phyloP scores from a whole-genome alignment of 768 basidiomycete genomes.

The Kwoniella pini region DNA sequence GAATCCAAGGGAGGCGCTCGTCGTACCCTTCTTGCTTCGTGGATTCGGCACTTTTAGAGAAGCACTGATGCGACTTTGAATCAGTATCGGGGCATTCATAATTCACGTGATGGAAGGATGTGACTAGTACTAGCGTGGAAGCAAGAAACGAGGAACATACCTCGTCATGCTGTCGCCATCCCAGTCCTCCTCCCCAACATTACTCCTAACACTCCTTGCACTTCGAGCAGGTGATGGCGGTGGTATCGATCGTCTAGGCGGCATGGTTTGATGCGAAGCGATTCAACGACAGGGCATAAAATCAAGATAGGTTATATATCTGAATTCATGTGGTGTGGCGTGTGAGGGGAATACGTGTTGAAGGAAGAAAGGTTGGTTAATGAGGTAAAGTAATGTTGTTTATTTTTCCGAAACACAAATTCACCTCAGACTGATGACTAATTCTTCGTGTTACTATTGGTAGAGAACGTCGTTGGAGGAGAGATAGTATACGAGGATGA shows the following conservation, averaged over 20 bases:
- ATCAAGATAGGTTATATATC: too few relatives aligned
- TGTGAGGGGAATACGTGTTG: too few relatives aligned
- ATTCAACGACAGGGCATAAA: too few relatives aligned
- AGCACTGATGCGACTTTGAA: not conserved
- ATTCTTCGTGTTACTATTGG: too few relatives aligned
- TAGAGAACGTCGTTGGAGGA: too few relatives aligned
- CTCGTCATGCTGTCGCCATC: slow-evolving; percentile 37
- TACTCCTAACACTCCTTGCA: slow-evolving; percentile 28
- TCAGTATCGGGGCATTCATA: not conserved
- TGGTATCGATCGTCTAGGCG: slow-evolving; percentile 26
- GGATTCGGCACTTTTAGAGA: slow-evolving; percentile 36
- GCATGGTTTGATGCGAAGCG: slow-evolving; percentile 3
- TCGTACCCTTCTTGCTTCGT: slow-evolving; percentile 10
- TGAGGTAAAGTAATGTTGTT: slow-evolving; percentile 15
- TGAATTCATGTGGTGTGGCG: too few relatives aligned
- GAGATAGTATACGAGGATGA: too few relatives aligned
- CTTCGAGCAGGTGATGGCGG: slow-evolving; percentile 37
- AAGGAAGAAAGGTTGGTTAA: slow-evolving; percentile 2
- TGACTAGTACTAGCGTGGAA: not conserved
- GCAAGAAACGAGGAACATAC: slow-evolving; percentile 18
- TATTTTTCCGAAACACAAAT: slow-evolving; percentile 12
- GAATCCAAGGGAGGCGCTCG: slow-evolving; percentile 16
- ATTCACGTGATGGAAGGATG: not conserved
- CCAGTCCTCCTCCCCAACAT: slow-evolving; percentile 37
- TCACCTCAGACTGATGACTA: too few relatives aligned